Base-by-base conservation (phyloP, 2,329 filamentous ascomycete genomes). In the Botrytis fabae region DNA sequence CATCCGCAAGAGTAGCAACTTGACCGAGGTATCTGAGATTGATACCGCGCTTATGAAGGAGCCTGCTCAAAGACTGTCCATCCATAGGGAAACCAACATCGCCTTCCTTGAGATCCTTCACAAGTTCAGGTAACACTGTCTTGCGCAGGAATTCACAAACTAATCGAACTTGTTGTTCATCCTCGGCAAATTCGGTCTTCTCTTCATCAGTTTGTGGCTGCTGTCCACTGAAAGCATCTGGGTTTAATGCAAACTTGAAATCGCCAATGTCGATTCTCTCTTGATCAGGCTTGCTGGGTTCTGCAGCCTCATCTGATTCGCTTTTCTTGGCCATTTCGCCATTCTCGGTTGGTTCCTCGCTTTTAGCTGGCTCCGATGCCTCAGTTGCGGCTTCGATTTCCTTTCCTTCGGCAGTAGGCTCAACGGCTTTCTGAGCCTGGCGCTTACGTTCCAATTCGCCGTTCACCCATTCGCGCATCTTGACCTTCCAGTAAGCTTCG, bases 41-140 rank as follows among this genome's bases (percentile, higher is more conserved):
- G 85, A 99, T 95, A 83, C 96, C 96, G 60, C 95, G 93, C 86
- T 97, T 97, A 86, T 99, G 96, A 80, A 99, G 87, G 69, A 98
- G 88, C 76, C 91, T 90, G 79, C 92, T 93, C 73, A 99, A 86
- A 32, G 95, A 98, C 80, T 93, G 89, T n/a, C 96, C 96, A 79
- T 99, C 97, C 94, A 98, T 98, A 20, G 96, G 96, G 85, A 98
- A 98, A 79, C 95, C 96, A 77, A 97, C 92, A 78, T 99, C 95
- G 10, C 94, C 95, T 77, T 97, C 93, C 80, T 92, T 92, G 73
- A 99, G 88, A 79, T 99, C 95, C 75, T 92, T 90, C 73, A 98
- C 84, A 73, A 99, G 86, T 72, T 92, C 89, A n/a, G 95, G 94
- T 76, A 99, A 92, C 71, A 94, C 89, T 74, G 92, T 91, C 14